phyloP scores from a whole-genome alignment of 148 eudicot genomes.

The Camellia japonica region DNA sequence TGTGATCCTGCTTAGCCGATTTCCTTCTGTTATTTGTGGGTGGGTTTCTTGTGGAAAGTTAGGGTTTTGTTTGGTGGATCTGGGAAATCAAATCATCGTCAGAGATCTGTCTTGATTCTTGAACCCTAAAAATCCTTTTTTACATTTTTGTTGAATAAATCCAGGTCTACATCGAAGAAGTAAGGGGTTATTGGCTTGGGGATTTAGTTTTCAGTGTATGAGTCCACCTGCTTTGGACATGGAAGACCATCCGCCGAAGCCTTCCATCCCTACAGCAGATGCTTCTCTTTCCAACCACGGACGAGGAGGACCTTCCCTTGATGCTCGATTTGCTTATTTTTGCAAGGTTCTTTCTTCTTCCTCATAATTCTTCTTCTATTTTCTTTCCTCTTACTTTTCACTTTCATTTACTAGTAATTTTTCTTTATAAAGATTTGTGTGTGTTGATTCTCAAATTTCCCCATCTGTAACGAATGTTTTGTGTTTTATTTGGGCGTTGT shows the following conservation, averaged over 20 bases:
- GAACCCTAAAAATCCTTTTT: background rate
- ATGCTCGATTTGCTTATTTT: conserved; percentile 54
- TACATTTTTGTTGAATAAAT: no score
- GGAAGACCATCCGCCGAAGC: conserved; percentile 32
- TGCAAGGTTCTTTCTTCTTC: conserved; percentile 67
- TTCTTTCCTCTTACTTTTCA: background rate
- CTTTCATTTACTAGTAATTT: background rate
- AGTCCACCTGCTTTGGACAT: conserved; percentile 16
- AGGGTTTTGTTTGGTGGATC: no score
- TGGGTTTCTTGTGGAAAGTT: background rate
- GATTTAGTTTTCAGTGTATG: background rate
- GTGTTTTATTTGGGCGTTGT: background rate
- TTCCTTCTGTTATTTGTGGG: background rate
- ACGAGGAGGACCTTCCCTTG: conserved; percentile 24
- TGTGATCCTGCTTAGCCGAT: background rate
- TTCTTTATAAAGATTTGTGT: background rate
- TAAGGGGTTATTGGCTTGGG: background rate
- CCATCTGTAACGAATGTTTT: background rate
- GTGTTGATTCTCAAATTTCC: background rate
- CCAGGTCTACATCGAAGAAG: no score
- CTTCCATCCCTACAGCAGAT: conserved; percentile 10
- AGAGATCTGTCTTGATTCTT: conserved; percentile 14
- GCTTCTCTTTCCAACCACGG: conserved; percentile 20
- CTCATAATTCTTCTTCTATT: background rate
- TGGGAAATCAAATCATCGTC: conserved; percentile 6